phyloP scores from a whole-genome alignment of 306 rosid genomes.

The Quercus rubra region DNA sequence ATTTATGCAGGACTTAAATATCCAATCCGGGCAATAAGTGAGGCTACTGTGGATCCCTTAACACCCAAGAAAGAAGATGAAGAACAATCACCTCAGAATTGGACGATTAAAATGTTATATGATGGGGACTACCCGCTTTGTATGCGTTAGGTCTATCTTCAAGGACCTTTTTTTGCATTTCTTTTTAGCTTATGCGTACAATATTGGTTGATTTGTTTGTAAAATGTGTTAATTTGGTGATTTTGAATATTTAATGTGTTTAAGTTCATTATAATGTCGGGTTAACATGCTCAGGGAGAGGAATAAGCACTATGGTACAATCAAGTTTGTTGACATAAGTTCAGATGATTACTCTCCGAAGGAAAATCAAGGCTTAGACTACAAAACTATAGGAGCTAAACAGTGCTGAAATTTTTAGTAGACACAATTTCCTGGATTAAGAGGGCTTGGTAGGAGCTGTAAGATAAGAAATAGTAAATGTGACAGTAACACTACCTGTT shows the following conservation, averaged over 20 bases:
- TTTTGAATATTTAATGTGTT: not conserved
- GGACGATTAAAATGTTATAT: conserved; percentile 95
- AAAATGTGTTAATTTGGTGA: not conserved
- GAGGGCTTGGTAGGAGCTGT: too few relatives aligned
- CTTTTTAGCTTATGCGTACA: not conserved
- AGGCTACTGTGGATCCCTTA: conserved; percentile 34
- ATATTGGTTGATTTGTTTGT: not conserved
- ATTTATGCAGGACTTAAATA: conserved; percentile 30
- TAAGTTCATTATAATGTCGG: conserved; percentile 26
- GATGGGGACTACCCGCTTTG: conserved; percentile 95
- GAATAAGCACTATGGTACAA: conserved; percentile 59
- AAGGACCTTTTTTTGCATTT: not conserved
- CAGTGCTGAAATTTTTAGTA: not conserved
- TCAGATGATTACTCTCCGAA: conserved; percentile 72
- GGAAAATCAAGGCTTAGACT: conserved; percentile 68
- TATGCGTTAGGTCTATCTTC: conserved; percentile 75
- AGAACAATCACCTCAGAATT: conserved; percentile 39
- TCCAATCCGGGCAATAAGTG: conserved; percentile 50
- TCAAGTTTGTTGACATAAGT: conserved; percentile 86
- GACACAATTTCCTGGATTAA: not conserved
- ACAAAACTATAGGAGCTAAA: conserved; percentile 53
- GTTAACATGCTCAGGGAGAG: conserved; percentile 89
- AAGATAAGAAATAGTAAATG: too few relatives aligned
- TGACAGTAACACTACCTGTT: too few relatives aligned
- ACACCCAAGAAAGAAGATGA: conserved; percentile 45